These are phyloP conservation scores for Massarina eburnea DNA, from an alignment of 2,329 filamentous ascomycete species.

Conservation along the genomic window DNA sequence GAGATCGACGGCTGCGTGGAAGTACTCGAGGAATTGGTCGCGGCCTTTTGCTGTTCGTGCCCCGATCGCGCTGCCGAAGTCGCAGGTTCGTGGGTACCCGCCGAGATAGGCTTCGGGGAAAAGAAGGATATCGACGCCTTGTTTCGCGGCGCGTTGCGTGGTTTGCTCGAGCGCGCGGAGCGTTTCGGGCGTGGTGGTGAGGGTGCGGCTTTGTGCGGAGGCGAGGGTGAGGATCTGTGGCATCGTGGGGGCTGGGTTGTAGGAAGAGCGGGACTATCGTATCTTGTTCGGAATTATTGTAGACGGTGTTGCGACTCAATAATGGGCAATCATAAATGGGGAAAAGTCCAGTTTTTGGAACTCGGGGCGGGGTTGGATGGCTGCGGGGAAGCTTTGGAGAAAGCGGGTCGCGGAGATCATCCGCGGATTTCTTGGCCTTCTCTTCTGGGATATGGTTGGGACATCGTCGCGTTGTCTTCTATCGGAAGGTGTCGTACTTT, in stretches of 20 bases:
- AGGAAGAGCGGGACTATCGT: neutral
- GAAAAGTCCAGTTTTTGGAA: too few species aligned
- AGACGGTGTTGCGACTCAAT: too few species aligned
- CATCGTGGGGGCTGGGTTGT: conserved; percentile 26
- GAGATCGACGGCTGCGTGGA: conserved; percentile 75
- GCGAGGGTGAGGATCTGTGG: conserved; percentile 51
- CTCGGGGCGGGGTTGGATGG: neutral
- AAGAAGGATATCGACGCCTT: conserved; percentile 69
- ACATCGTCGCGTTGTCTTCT: too few species aligned
- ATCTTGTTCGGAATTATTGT: too few species aligned
- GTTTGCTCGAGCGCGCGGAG: conserved; percentile 66
- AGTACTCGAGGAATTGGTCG: conserved; percentile 82
- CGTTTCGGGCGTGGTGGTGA: conserved; percentile 57
- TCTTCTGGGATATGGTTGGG: too few species aligned
- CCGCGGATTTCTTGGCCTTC: too few species aligned
- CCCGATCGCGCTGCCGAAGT: conserved; percentile 76
- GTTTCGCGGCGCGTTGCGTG: conserved; percentile 63
- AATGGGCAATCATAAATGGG: too few species aligned
- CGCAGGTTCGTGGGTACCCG: conserved; percentile 81
- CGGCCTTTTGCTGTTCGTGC: conserved; percentile 67
- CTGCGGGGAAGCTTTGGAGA: conserved; percentile 2
- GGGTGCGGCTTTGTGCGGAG: conserved; percentile 52
- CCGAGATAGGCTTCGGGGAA: conserved; percentile 93
- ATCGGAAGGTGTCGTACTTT: too few species aligned
- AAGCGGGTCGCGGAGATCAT: neutral